Evolutionary conservation across 352 stramenopile genomes (phyloP).

Genomic region (Globisporangium irregulare): DNA sequence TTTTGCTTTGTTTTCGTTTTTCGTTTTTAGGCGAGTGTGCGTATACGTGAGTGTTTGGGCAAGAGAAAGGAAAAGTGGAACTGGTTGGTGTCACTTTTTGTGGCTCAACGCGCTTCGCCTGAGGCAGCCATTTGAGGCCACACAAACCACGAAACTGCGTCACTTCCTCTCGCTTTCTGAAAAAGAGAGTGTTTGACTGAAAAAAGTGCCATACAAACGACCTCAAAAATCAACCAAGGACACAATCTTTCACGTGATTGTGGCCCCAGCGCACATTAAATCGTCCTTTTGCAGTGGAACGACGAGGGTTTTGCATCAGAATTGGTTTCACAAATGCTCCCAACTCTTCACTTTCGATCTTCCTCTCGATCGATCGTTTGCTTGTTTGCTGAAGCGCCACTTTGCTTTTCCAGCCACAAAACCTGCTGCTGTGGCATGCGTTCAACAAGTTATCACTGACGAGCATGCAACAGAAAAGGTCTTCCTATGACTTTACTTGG

Average conservation of each 20-base stretch:
- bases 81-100: neutral
- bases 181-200: neutral
- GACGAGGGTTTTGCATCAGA: neutral
- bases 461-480: neutral
- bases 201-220: neutral
- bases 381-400: neutral
- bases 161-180: neutral
- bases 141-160: neutral
- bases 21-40: neutral
- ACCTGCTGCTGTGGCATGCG: neutral
- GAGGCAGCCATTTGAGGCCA: neutral
- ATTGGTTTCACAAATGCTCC: neutral
- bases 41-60: neutral
- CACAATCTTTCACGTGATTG: neutral
- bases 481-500: neutral
- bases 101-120: neutral
- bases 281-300: neutral
- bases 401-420: neutral
- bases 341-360: neutral
- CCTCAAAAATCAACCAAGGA: neutral
- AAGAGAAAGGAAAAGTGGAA: conserved; percentile 1
- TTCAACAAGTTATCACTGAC: neutral
- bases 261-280: neutral
- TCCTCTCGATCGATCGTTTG: neutral
- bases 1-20: neutral